Base-by-base conservation (phyloP, 257 asterid genomes). In the Verbena officinalis region DNA sequence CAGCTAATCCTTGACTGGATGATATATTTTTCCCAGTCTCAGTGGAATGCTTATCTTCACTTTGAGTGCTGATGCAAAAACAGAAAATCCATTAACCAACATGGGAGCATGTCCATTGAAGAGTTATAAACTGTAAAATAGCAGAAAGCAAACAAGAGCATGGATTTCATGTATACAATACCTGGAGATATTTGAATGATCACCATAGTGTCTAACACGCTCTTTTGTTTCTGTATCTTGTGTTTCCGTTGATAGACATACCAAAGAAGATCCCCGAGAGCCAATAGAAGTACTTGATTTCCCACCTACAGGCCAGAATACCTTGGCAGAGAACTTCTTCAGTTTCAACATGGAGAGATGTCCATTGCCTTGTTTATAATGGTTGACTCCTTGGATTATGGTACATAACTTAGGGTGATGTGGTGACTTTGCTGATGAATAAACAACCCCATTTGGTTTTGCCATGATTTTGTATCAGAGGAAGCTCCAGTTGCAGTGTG, bases 381-480 rank as follows among this genome's bases (percentile, higher is more conserved):
- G 77, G 54, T 74, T 80, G 69, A 60, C 55, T 30, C 81, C 85
- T 55, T 84, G 86, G 57, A 45, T 60, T 52, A 40, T 71, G 16
- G 81, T 53, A 63, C 54, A 71, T 64, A 83, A 38, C 65, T 77
- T 76, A 42, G 90, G 84, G 75, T 73, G 90, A 56, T 89, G 90
- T 16, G 91, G 96, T n/a, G 95, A 78, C 67, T 83, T 79, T 48
- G 80, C 75, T 16, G 98, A 77, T 62, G 94, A 86, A 79, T 87
- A 86, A 63, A 83, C 69, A 67, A 86, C 71, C 10, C 95, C 90
- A 33, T 85, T 85, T 20, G 83, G 75, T 48, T 69, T 77, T 64
- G 96, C 90, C 96, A 91, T 91, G 52, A 36, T 14, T 70, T 46
- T 24, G 19, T 30, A 68, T 57, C 31, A 40, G 62, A 23, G 57